Base-by-base conservation (phyloP, 331 rosid species). In the Phaseolus coccineus region DNA sequence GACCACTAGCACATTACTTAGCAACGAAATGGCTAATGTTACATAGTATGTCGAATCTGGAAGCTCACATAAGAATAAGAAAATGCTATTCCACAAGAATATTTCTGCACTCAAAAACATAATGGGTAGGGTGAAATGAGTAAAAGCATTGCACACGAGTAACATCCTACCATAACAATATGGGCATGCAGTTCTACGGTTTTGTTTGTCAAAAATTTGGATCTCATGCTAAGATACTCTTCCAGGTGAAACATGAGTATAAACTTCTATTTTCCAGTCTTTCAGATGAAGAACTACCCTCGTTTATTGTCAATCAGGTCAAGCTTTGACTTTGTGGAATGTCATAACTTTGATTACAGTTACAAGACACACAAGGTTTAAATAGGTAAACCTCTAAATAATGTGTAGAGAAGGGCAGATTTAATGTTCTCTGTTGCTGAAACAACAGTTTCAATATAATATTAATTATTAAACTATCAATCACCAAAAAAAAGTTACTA, bases 51-150 rank as follows among this genome's bases (percentile, higher is more conserved):
- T 33, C 31, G 1, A 71, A 56, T 27, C 15, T 24, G 37, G 69
- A 56, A 73, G 42, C 35, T 33, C 35, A 2, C 35, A 33, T 33
- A 33, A 33, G 35, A 33, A 33, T 3, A 33, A 57, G 69, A 48
- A 57, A 58, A 66, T 77, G 46, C 67, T 66, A 39, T 77, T 77
- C 33, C 46, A 51, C 57, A 39, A 42, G 69, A 61, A 62, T 61
- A 57, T 42, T 57, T 40, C 55, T 74, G 69, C 56, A 25, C 39
- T 55, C 67, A 19, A 37, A 73, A 39, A 14, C 55, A 13, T 56
- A 6, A 25, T 37, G 46, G 50, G 52, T 31, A 50, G 12, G 50
- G 31, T 27, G 61, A 28, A 70, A 27, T 47, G 15, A 48, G 37
- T 16, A 27, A 69, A 69, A 48, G 59, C 44, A 48, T 70, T 56